Evolutionary conservation across 106 monocot species (phyloP).

Genomic region (Iris macrosiphon): DNA sequence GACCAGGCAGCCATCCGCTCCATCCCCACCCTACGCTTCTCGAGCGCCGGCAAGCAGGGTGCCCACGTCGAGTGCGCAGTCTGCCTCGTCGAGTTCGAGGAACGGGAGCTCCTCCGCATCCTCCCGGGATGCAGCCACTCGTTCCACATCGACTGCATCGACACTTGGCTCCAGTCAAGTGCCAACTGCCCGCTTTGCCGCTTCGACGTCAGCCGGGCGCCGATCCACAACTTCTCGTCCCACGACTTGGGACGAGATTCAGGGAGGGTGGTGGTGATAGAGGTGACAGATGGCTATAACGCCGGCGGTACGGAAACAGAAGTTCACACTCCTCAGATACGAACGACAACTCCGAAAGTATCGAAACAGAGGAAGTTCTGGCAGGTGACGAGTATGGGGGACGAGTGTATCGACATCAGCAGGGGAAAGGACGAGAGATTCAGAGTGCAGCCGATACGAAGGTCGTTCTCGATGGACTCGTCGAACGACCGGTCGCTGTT

Average conservation of each 20-base stretch:
- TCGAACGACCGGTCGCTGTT: conserved; percentile 36
- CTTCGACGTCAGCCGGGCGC: neutral
- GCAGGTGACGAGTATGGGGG: conserved; percentile 39
- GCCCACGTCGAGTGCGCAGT: conserved; percentile 25
- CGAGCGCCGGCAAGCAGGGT: neutral
- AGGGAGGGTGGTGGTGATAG: too few relatives aligned
- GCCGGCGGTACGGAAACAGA: too few relatives aligned
- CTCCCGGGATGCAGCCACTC: conserved; percentile 23
- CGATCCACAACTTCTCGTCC: neutral
- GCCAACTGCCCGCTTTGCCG: conserved; percentile 36
- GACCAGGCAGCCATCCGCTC: conserved; percentile 22
- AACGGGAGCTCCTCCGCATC: conserved; percentile 20
- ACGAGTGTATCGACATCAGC: conserved; percentile 42
- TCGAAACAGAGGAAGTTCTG: conserved; percentile 16
- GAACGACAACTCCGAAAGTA: too few relatives aligned
- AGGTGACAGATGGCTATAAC: too few relatives aligned
- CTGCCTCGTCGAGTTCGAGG: conserved; percentile 24
- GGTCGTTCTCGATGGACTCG: conserved; percentile 81
- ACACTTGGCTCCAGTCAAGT: conserved; percentile 30
- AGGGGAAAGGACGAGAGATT: conserved; percentile 31
- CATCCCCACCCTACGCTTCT: conserved; percentile 25
- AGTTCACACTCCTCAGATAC: too few relatives aligned
- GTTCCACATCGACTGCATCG: conserved; percentile 44
- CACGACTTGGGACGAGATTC: too few relatives aligned
- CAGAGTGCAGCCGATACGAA: conserved; percentile 39